A percentile compares a stretch with the other conserved stretches of the same genome.
These are phyloP conservation scores for Rhytidhysteron rufulum DNA, from an alignment of 2,329 filamentous ascomycete genomes.

Conservation along the genomic window DNA sequence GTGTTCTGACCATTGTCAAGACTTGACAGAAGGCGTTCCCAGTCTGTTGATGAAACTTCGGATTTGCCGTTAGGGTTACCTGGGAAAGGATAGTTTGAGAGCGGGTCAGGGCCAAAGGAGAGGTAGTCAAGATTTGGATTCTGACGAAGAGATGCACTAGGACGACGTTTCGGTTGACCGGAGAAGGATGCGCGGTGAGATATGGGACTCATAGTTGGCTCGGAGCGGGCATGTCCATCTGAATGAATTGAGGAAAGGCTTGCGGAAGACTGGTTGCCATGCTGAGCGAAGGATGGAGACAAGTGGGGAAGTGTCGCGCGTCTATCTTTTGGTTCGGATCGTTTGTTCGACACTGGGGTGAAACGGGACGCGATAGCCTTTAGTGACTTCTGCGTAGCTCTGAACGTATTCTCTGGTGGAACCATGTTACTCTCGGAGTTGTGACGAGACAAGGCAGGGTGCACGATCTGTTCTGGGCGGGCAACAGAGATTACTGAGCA, in stretches of 20 bases:
- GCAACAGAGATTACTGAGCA: constrained; percentile 42
- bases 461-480: constrained; percentile 23
- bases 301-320: constrained; percentile 42
- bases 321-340: constrained; percentile 29
- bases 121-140: constrained; percentile 47
- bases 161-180: constrained; percentile 31
- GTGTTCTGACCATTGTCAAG: constrained; percentile 78
- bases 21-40: constrained; percentile 76
- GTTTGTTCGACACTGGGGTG: constrained; percentile 28
- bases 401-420: constrained; percentile 35
- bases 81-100: constrained; percentile 23
- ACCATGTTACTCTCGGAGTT: constrained; percentile 39
- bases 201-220: constrained; percentile 44
- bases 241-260: constrained; percentile 47
- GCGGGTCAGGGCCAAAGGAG: constrained; percentile 41
- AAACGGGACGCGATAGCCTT: constrained; percentile 48
- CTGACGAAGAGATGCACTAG: constrained; percentile 18
- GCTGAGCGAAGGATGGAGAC: constrained; percentile 40
- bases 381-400: constrained; percentile 44
- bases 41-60: constrained; percentile 63
- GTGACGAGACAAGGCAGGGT: constrained; percentile 42
- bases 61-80: constrained; percentile 37
- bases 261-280: constrained; percentile 46
- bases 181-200: constrained; percentile 32
- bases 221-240: constrained; percentile 42